Base-by-base conservation (phyloP, 345 rosid species). In the Triadica sebifera region DNA sequence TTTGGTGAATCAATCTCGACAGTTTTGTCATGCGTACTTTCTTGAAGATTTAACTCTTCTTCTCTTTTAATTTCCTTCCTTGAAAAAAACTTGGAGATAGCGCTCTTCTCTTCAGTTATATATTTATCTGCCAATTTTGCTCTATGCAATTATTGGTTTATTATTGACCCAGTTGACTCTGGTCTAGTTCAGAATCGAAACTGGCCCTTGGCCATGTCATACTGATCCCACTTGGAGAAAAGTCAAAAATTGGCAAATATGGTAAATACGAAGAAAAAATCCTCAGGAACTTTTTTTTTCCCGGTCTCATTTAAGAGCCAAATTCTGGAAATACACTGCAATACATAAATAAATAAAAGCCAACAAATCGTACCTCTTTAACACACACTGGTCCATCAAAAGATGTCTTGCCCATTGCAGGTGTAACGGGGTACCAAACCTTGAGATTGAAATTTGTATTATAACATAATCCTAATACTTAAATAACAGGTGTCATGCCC, bases 311-410 rank as follows among this genome's bases (percentile, higher is more conserved):
- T n/a, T n/a, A n/a, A n/a, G n/a, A n/a, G n/a, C n/a, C n/a, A n/a
- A n/a, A n/a, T n/a, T n/a, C n/a, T n/a, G n/a, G n/a, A n/a, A n/a
- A n/a, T n/a, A n/a, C n/a, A n/a, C n/a, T n/a, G n/a, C n/a, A n/a
- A n/a, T n/a, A n/a, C n/a, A n/a, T n/a, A n/a, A n/a, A n/a, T n/a
- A n/a, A n/a, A 13, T 16, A 76, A 69, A 63, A n/a, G 16, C 43
- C 2, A 72, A 15, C 9, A 12, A 19, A 65, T 47, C 85, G 12
- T 39, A 92, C 96, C 93, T 90, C 91, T 77, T 89, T 88, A 61
- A 86, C 80, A 82, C 97, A 92, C 79, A 92, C 98, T n/a, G 97
- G 97, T 71, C 93, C 96, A 75, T 89, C 87, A 73, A 89, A 86
- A 64, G 92, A 83, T 69, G 82, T 77, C 86, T 90, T 94, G 57